A percentile compares a stretch with the other conserved stretches of the same genome.
Evolutionary conservation across 768 basidiomycete species (phyloP).

Genomic region (Psilocybe tampanensis): DNA sequence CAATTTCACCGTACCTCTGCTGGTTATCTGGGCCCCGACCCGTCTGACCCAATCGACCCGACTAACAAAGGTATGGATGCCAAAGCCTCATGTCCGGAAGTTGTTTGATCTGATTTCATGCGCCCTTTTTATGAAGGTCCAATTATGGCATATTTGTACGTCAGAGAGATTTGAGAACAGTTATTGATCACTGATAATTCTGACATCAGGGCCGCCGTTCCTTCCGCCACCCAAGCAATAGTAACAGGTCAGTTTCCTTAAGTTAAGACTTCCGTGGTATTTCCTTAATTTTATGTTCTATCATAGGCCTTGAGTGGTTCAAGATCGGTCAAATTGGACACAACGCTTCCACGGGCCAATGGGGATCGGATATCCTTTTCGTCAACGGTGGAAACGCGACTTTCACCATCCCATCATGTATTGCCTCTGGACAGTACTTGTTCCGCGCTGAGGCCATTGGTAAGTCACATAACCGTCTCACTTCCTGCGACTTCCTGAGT

Average conservation of each 20-base stretch:
- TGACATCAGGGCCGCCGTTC: slow-evolving; percentile 38
- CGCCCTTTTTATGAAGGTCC: slow-evolving; percentile 32
- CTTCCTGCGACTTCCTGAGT: background rate
- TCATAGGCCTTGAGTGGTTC: slow-evolving; percentile 52
- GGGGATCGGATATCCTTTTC: slow-evolving; percentile 51
- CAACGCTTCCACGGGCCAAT: slow-evolving; percentile 33
- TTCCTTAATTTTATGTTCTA: background rate
- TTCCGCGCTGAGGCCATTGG: slow-evolving; percentile 56
- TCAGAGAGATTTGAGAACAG: background rate
- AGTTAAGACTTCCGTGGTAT: background rate
- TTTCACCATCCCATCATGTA: slow-evolving; percentile 49
- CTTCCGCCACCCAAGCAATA: slow-evolving; percentile 41
- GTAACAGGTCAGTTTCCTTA: slow-evolving; percentile 34
- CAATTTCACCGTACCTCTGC: slow-evolving; percentile 48
- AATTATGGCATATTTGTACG: slow-evolving; percentile 49
- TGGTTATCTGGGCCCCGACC: slow-evolving; percentile 34
- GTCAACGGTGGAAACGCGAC: slow-evolving; percentile 51
- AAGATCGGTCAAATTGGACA: slow-evolving; percentile 54
- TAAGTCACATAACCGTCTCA: slow-evolving; percentile 18
- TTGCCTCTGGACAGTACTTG: slow-evolving; percentile 49
- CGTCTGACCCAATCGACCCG: slow-evolving; percentile 42
- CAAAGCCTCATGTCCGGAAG: too few relatives aligned
- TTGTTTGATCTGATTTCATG: background rate
- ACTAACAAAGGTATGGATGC: slow-evolving; percentile 24
- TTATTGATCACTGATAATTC: background rate